phyloP scores from a whole-genome alignment of 805 yeast species.

The Metschnikowia aberdeeniae region DNA sequence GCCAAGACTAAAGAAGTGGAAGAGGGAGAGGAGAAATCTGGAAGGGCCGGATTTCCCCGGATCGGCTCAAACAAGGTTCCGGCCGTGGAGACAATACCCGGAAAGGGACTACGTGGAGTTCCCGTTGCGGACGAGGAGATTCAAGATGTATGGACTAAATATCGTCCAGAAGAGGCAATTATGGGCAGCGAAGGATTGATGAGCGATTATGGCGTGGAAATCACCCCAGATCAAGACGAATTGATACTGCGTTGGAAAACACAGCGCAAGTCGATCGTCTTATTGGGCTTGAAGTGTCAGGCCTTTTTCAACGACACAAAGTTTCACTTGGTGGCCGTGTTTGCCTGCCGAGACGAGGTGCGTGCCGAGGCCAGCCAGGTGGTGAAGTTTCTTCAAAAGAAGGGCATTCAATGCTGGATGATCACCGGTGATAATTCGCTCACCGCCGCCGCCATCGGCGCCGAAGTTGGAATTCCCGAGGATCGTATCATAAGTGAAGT shows the following conservation, averaged over 20 bases:
- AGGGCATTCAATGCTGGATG: conserved; percentile 63
- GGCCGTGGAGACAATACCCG: conserved; percentile 50
- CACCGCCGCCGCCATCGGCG: conserved; percentile 67
- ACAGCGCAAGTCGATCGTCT: conserved; percentile 60
- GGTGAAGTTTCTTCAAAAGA: conserved; percentile 31
- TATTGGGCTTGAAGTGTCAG: conserved; percentile 44
- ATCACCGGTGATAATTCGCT: conserved; percentile 68
- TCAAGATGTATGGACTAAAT: conserved; percentile 29
- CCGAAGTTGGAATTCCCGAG: conserved; percentile 50
- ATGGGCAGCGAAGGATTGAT: conserved; percentile 63
- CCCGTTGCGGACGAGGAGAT: conserved; percentile 23
- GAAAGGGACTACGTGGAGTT: conserved; percentile 54
- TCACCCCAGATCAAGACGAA: conserved; percentile 32
- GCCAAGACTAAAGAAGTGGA: not conserved
- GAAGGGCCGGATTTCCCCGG: not conserved
- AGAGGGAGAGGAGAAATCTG: not conserved
- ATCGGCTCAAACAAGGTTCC: conserved; percentile 37
- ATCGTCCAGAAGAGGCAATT: conserved; percentile 34
- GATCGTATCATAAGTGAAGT: conserved; percentile 63
- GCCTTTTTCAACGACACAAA: conserved; percentile 23
- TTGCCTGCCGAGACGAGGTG: conserved; percentile 60
- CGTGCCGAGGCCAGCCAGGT: conserved; percentile 56
- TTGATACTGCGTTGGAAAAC: conserved; percentile 52
- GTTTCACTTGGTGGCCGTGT: conserved; percentile 40
- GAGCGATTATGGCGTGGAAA: conserved; percentile 40